These are phyloP conservation scores for Schwanniomyces etchellsii DNA, from an alignment of 1,139 yeast species.

Conservation along the genomic window DNA sequence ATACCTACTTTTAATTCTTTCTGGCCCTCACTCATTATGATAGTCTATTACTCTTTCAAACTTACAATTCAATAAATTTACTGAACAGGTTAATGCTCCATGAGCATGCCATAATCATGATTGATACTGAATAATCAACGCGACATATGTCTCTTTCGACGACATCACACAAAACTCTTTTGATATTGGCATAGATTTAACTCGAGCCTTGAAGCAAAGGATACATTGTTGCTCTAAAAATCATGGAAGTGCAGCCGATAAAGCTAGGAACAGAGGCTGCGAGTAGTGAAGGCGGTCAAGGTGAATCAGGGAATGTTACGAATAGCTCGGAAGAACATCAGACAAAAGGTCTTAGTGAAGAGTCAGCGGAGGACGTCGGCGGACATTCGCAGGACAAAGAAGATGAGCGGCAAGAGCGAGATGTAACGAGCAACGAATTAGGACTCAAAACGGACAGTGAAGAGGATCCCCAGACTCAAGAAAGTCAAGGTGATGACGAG, in stretches of 20 bases:
- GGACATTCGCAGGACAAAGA: slow-evolving; percentile 1
- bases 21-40: slow-evolving; percentile 3
- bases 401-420: slow-evolving; percentile 1
- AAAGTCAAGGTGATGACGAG: neutral
- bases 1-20: slow-evolving; percentile 55
- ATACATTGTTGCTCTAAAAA: no score
- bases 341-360: neutral
- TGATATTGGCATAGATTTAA: no score
- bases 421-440: no score
- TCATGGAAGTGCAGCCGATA: slow-evolving; percentile 6
- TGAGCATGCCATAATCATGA: neutral
- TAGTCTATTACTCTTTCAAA: neutral
- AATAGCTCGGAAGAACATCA: neutral
- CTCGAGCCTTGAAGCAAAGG: no score
- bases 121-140: no score
- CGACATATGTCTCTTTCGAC: no score
- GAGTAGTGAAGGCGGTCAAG: neutral
- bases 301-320: slow-evolving; percentile 1
- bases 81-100: neutral
- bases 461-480: neutral
- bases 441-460: no score
- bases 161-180: no score
- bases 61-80: neutral
- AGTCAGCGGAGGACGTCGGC: slow-evolving; percentile 1
- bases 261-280: slow-evolving; percentile 1